phyloP scores from a whole-genome alignment of 2,329 filamentous ascomycete species.

The Dothideomycetes sp. region DNA sequence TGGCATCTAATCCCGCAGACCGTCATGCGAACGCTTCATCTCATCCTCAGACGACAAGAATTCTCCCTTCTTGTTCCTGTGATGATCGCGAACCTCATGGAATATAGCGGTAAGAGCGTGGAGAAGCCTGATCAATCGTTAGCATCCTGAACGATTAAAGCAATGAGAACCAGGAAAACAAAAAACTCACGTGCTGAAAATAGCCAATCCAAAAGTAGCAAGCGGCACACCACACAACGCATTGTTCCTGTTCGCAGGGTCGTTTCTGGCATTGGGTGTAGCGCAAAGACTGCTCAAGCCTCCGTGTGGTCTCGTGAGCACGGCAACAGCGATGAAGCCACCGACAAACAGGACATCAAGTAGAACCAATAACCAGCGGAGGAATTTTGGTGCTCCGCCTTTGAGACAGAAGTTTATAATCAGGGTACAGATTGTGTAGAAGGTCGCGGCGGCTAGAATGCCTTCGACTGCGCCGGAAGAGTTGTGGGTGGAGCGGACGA shows the following conservation, averaged over 20 bases:
- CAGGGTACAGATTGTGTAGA: slow-evolving; percentile 34
- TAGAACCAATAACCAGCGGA: slow-evolving; percentile 34
- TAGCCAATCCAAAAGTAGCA: slow-evolving; percentile 36
- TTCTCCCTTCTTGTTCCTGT: slow-evolving; percentile 8
- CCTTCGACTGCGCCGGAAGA: slow-evolving; percentile 36
- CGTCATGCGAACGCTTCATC: slow-evolving; percentile 1
- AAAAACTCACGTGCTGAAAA: slow-evolving; percentile 36
- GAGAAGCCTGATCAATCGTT: slow-evolving; percentile 25
- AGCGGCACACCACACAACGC: slow-evolving; percentile 33
- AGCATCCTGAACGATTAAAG: background rate
- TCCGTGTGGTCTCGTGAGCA: slow-evolving; percentile 27
- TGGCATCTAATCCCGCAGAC: background rate
- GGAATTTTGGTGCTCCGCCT: slow-evolving; percentile 21
- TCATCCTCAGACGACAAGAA: background rate
- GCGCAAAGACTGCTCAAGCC: background rate
- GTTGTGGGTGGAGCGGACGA: slow-evolving; percentile 28
- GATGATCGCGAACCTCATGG: slow-evolving; percentile 28
- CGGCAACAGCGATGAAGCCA: slow-evolving; percentile 36
- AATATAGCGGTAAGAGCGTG: slow-evolving; percentile 36
- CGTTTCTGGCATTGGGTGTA: background rate
- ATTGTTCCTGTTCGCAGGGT: slow-evolving; percentile 15
- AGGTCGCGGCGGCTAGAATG: slow-evolving; percentile 36
- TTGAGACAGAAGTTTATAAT: slow-evolving; percentile 28
- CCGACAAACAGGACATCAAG: slow-evolving; percentile 34
- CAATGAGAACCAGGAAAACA: background rate